A percentile compares a stretch with the other conserved stretches of the same genome.
Evolutionary conservation across 1,139 yeast species (phyloP).

Genomic region (Pichia sp.): DNA sequence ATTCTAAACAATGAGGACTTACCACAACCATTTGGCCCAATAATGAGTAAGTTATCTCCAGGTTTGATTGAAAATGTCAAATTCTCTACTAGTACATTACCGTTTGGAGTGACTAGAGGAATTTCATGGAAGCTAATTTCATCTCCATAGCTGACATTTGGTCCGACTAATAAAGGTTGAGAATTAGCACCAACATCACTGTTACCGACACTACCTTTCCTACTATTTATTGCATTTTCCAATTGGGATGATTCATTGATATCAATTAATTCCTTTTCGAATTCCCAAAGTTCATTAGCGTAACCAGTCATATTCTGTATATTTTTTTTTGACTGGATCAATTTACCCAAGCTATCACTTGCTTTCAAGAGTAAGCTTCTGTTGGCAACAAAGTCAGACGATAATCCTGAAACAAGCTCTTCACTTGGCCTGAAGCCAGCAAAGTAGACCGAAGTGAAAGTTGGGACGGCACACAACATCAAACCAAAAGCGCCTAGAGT

Average conservation of each 20-base stretch:
- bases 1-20: conserved; percentile 87
- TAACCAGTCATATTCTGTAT: conserved; percentile 83
- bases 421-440: conserved; percentile 38
- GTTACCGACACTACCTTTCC: neutral
- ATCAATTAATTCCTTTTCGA: conserved; percentile 59
- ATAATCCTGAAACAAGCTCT: conserved; percentile 31
- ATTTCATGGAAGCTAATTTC: conserved; percentile 69
- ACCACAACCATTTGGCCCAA: conserved; percentile 96
- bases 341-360: conserved; percentile 82
- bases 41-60: conserved; percentile 83
- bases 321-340: conserved; percentile 80
- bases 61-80: conserved; percentile 68
- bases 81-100: conserved; percentile 64
- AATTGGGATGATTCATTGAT: conserved; percentile 35
- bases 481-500: conserved; percentile 96
- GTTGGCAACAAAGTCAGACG: conserved; percentile 84
- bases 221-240: conserved; percentile 24
- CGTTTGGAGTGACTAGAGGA: conserved; percentile 79
- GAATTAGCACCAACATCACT: neutral
- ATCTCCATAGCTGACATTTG: conserved; percentile 41
- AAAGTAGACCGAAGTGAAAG: conserved; percentile 62
- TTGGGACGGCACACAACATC: conserved; percentile 82
- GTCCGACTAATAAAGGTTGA: conserved; percentile 31
- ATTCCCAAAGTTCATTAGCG: conserved; percentile 68
- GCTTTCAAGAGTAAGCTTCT: conserved; percentile 80